Percentiles rank a stretch among this genome's conserved stretches.
Conservation (phyloP, 1,284 basidiomycete genomes). For the Trametes hirsuta region DNA sequence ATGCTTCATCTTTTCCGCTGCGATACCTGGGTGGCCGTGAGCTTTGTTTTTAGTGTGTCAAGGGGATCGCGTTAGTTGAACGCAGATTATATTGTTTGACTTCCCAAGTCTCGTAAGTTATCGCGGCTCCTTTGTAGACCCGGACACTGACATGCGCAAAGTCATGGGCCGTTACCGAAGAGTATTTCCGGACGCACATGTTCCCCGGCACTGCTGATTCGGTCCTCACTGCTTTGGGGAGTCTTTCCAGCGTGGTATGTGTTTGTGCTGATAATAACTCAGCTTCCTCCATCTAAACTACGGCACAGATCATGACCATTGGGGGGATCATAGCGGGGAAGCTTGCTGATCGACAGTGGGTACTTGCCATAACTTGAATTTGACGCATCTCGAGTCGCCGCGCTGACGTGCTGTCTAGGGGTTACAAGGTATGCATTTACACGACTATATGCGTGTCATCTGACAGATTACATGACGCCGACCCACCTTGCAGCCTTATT, state of each 20-base stretch:
- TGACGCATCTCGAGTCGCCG: too few species aligned
- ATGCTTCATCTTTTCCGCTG: slow-evolving; percentile 26
- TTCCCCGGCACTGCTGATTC: slow-evolving; percentile 27
- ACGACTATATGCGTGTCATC: too few species aligned
- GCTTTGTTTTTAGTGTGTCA: slow-evolving; percentile 9
- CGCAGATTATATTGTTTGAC: not conserved
- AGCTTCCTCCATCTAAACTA: too few species aligned
- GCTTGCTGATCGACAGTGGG: slow-evolving; percentile 34
- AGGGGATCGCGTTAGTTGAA: too few species aligned
- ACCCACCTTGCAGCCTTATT: slow-evolving; percentile 23
- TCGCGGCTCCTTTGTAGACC: not conserved
- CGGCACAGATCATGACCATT: slow-evolving; percentile 26
- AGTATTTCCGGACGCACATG: slow-evolving; percentile 28
- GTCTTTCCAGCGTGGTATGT: slow-evolving; percentile 29
- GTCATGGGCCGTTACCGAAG: slow-evolving; percentile 34
- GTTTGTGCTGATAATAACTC: too few species aligned
- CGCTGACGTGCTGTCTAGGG: slow-evolving; percentile 4
- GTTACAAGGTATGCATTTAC: slow-evolving; percentile 19
- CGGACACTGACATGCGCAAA: not conserved
- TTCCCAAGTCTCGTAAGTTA: not conserved
- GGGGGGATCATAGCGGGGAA: slow-evolving; percentile 30
- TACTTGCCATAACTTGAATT: not conserved
- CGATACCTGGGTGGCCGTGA: slow-evolving; percentile 28
- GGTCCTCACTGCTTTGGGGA: slow-evolving; percentile 28
- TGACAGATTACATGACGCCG: not conserved